Percentiles rank a stretch among this genome's conserved stretches.
phyloP scores from a whole-genome alignment of 73 alveolate species.

The Symbiodinium pilosum region DNA sequence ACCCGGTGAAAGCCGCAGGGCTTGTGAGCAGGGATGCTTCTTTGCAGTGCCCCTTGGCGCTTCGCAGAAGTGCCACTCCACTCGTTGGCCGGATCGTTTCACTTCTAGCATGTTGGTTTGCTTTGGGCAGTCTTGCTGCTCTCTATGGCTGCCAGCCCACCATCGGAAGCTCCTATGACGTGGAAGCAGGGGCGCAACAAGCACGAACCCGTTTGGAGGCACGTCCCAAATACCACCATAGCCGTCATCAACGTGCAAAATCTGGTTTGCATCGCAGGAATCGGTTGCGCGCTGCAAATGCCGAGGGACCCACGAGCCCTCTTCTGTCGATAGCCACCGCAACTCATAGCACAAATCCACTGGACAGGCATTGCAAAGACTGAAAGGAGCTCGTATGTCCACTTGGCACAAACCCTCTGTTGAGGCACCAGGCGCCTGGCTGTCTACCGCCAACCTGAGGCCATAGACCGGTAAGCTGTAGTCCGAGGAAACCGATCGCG shows the following conservation, averaged over 20 bases:
- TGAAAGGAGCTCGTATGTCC: constrained; percentile 42
- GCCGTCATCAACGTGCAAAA: constrained; percentile 29
- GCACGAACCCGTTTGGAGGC: constrained; percentile 67
- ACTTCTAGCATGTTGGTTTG: constrained; percentile 33
- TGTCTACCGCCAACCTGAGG: constrained; percentile 18
- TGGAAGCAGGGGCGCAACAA: constrained; percentile 35
- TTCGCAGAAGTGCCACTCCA: constrained; percentile 33
- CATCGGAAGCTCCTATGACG: constrained; percentile 33
- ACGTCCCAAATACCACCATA: constrained; percentile 81
- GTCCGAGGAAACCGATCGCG: constrained; percentile 30
- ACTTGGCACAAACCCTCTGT: background rate
- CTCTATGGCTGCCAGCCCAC: constrained; percentile 25
- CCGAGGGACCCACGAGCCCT: constrained; percentile 9
- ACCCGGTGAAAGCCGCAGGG: constrained; percentile 27
- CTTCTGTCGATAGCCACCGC: constrained; percentile 27
- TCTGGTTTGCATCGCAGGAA: background rate
- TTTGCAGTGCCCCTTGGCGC: background rate
- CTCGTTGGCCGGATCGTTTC: constrained; percentile 39
- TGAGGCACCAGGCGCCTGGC: background rate
- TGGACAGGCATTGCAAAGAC: constrained; percentile 58
- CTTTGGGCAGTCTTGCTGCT: constrained; percentile 54
- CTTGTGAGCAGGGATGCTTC: constrained; percentile 6
- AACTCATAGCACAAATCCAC: constrained; percentile 33
- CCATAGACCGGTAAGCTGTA: constrained; percentile 49
- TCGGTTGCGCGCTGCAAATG: background rate